Conservation (phyloP, 1,284 basidiomycete species). For the Ganoderma resinaceum region DNA sequence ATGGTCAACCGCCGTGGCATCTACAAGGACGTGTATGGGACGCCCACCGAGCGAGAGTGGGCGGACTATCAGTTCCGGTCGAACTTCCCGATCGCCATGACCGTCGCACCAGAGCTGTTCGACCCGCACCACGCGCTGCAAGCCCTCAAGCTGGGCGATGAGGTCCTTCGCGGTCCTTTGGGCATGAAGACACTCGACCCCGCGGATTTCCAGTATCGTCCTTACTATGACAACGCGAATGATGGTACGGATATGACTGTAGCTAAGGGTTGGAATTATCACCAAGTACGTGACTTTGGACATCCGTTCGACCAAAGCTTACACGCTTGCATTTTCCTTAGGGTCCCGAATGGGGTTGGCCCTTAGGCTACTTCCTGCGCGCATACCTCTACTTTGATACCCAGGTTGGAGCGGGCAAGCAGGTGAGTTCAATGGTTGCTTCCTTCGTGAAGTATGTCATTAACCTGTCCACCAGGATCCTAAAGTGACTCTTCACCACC, state of each 20-base stretch:
- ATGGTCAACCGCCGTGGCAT: conserved; percentile 93
- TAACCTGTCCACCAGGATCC: conserved; percentile 55
- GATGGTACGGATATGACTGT: conserved; percentile 83
- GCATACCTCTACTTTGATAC: conserved; percentile 91
- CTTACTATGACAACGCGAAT: conserved; percentile 91
- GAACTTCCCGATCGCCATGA: conserved; percentile 97
- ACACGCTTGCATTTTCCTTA: conserved; percentile 35
- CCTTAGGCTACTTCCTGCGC: conserved; percentile 93
- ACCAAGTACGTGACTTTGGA: conserved; percentile 60
- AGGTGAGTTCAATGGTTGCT: conserved; percentile 53
- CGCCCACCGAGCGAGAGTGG: conserved; percentile 88
- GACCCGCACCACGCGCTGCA: conserved; percentile 80
- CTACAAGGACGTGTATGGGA: conserved; percentile 98
- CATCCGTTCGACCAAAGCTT: neutral
- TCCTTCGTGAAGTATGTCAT: conserved; percentile 1
- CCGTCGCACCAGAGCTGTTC: conserved; percentile 96
- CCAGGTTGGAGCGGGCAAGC: conserved; percentile 62
- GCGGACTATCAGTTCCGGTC: conserved; percentile 95
- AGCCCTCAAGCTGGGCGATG: conserved; percentile 80
- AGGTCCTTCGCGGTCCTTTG: conserved; percentile 80
- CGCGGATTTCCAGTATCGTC: conserved; percentile 84
- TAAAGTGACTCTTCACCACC: conserved; percentile 78
- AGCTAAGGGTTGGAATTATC: conserved; percentile 93
- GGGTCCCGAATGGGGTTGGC: conserved; percentile 95
- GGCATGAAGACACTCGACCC: conserved; percentile 96